Evolutionary conservation across 176 grass and related monocot genomes (phyloP), one percentile per base, ranked within the genome.

Genomic region (Zoysia pacifica): DNA sequence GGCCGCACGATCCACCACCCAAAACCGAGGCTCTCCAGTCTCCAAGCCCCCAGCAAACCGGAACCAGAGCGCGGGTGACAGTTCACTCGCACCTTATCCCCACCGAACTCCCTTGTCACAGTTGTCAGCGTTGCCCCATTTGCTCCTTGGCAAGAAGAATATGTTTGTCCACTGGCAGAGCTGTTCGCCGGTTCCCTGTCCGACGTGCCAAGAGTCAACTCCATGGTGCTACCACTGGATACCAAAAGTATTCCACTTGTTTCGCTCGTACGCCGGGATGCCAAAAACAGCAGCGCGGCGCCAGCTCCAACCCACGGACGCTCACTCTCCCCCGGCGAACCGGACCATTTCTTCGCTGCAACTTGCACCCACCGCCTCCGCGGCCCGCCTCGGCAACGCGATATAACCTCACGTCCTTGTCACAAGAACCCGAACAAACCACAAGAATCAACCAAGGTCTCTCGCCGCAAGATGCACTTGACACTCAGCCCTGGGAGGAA

Each of bases 241-340:
- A 72, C 9, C 12, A 28, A 28, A 28, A 9, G 5, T 11, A 46
- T 11, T 75, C 73, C 73, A 75, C 40, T n/a, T 70, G 82, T 28
- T 28, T 28, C 47, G 67, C 48, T 35, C 39, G 35, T 39, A 46
- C 7, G 7, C 69, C 84, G 50, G 61, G 3, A 48, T 61, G 9
- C 35, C 60, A 18, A 60, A 87, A 87, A 73, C 80, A 87, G 80
- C 80, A 78, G 86, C 86, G 61, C 85, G 74, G 60, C 14, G 53
- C 65, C 79, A 82, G 65, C 63, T 59, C 62, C 69, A 49, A 11
- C 14, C 41, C 47, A 39, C 54, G 47, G 47, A 35, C 37, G 59
- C 28, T 28, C 28, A 28, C 69, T 51, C 36, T 47, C 6, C 2
- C 6, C 62, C 73, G 5, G 6, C 63, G 38, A 38, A 46, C 6